Evolutionary conservation across 2,329 filamentous ascomycete species (phyloP), one percentile per base, ranked within the genome.

Genomic region (Aspergillus sp.): DNA sequence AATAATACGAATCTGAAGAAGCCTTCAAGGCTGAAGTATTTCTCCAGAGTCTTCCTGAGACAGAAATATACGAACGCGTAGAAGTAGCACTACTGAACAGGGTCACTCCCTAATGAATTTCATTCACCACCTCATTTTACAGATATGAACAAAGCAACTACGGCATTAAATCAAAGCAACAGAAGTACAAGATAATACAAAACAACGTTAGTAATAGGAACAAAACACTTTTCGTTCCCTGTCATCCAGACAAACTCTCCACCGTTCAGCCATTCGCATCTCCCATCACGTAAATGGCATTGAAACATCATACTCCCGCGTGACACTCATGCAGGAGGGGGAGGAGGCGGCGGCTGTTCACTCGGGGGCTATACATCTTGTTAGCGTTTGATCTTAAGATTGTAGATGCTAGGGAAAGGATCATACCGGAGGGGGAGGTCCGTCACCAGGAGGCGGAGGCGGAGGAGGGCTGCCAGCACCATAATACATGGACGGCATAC

Each of bases 281-380:
- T 6, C n/a, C 31, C 14, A 16, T 45, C 43, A 10, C 9, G 11
- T 25, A 25, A 47, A 14, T 17, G 21, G 25, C 31, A 11, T 34
- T 20, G n/a, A 47, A 16, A 17, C 25, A 45, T 19, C 7, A 4
- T 16, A 32, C 16, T 9, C 16, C 19, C 25, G 25, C 25, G 11
- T 29, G 11, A 29, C 25, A 25, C 46, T 64, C 58, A 73, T 47
- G 67, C 65, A n/a, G 72, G 69, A 38, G 84, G 84, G 49, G 81
- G 81, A 34, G 84, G 85, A 20, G 88, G 85, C 19, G 85, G 85
- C 57, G 81, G 82, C 56, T 79, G 77, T 53, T 84, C 81, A 61
- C 80, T 80, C 14, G 78, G 77, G 38, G 75, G 74, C 59, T 73
- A 53, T 29, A 29, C 7, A 29, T 29, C 7, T 10, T 46, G 54